A percentile compares a stretch with the other conserved stretches of the same genome.
phyloP scores from a whole-genome alignment of 495 filamentous ascomycete genomes.

The Lentithecium fluviatile region DNA sequence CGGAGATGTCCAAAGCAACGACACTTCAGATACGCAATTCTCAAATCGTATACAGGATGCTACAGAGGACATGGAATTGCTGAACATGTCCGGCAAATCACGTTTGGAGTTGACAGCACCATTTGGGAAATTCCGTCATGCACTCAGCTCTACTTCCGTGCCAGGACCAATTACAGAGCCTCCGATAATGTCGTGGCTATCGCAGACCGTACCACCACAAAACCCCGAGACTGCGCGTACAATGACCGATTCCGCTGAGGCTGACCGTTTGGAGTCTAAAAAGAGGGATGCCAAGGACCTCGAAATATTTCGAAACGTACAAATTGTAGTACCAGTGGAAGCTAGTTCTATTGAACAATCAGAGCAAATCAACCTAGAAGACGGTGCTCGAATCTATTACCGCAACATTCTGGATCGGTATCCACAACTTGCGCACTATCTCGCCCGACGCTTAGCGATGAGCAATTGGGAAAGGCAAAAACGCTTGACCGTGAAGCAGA shows the following conservation, averaged over 20 bases:
- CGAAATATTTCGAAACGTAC: constrained; percentile 6
- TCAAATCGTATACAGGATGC: background rate
- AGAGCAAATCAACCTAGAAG: background rate
- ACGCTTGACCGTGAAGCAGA: background rate
- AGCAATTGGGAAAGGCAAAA: background rate
- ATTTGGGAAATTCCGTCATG: too few relatives aligned
- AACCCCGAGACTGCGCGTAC: background rate
- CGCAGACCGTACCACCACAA: background rate
- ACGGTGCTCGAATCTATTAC: background rate
- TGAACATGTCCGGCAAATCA: too few relatives aligned
- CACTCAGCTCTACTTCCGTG: background rate
- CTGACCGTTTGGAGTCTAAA: background rate
- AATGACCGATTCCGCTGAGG: background rate
- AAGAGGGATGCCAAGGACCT: background rate
- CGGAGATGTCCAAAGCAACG: background rate
- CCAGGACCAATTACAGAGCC: background rate
- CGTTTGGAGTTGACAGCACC: too few relatives aligned
- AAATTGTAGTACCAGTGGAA: background rate
- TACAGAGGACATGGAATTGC: background rate
- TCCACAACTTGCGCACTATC: background rate
- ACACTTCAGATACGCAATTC: background rate
- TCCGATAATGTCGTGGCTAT: constrained; percentile 11
- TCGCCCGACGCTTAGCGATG: background rate
- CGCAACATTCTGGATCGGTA: background rate
- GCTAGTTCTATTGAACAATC: too few relatives aligned